Conservation (phyloP, 164 flowering plant species). For the Macadamia integrifolia region DNA sequence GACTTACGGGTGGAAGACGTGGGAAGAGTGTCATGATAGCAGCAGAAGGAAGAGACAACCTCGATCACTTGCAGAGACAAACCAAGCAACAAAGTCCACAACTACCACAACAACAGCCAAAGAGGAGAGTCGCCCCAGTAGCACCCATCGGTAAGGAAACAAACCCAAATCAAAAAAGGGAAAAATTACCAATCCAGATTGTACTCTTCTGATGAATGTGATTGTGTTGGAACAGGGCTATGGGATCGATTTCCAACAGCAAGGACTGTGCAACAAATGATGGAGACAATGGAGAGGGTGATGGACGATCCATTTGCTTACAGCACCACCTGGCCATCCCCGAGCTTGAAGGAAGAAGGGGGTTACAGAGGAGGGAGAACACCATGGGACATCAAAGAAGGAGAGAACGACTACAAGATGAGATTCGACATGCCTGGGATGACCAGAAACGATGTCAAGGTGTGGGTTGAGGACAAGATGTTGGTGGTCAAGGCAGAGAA, state of each 20-base stretch:
- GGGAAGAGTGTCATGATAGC: constrained; percentile 23
- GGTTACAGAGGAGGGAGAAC: constrained; percentile 56
- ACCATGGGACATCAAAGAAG: constrained; percentile 88
- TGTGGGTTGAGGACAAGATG: constrained; percentile 83
- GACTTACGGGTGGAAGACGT: constrained; percentile 1
- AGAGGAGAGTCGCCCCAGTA: constrained; percentile 21
- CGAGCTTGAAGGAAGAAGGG: constrained; percentile 20
- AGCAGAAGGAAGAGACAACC: constrained; percentile 35
- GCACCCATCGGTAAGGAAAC: constrained; percentile 35
- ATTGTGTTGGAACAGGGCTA: constrained; percentile 32
- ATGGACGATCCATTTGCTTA: constrained; percentile 65
- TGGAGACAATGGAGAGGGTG: constrained; percentile 81
- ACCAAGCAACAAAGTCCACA: constrained; percentile 19
- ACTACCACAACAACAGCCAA: neutral
- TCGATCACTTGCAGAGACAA: constrained; percentile 51
- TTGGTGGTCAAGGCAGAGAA: constrained; percentile 73
- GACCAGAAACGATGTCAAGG: constrained; percentile 73
- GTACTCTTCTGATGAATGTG: neutral
- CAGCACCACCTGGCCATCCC: constrained; percentile 22
- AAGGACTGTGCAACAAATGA: constrained; percentile 76
- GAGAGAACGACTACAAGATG: constrained; percentile 51
- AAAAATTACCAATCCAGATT: too few relatives aligned
- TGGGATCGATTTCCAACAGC: constrained; percentile 86
- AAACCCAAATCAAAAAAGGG: too few relatives aligned
- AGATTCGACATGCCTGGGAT: constrained; percentile 94